Base-by-base conservation (phyloP, 1,284 basidiomycete species). In the Inonotus obliquus region DNA sequence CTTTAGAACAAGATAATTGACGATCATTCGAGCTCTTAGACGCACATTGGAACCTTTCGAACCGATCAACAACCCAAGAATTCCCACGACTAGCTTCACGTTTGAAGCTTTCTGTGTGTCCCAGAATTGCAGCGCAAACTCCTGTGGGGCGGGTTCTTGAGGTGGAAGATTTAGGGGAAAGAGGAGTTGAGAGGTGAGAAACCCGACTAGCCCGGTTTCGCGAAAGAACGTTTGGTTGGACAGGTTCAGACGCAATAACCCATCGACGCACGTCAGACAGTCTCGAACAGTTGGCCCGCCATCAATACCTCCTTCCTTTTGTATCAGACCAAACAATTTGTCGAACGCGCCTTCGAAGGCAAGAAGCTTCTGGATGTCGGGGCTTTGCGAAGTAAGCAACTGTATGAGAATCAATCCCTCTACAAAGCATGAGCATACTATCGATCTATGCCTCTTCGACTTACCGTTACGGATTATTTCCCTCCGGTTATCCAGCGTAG, bases 211-310 rank as follows among this genome's bases (percentile, higher is more conserved):
- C 7, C 89, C 81, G 1, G 94, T 93, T 76, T 97, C 96, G 61
- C 94, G 89, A 77, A 99, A 98, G 79, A 98, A 98, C 73, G 95
- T 98, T 80, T 97, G 95, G 75, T 98, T 99, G 2, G 95, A 96
- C 27, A 89, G 86, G 73, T 99, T 98, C 78, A 94, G 96, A 27
- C 92, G 82, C 64, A 99, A 77, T 29, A 99, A 78, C 4, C 84
- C 84, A 67, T 95, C 94, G 23, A 96, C 85, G 65, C 91, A 94
- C 10, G 85, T 81, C 60, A 99, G 77, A 10, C 93, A 92, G 67
- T 96, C 91, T 67, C 94, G 89, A 0, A 94, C 88, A 41, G 94
- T 89, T 63, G 91, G 81, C 6, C 95, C 95, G 19, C 94, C 94
- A 67, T 98, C 96, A 41, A 96, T 81, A 0, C 97, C 94, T 44